phyloP scores from a whole-genome alignment of 2,329 filamentous ascomycete species.

The Claviceps africana region DNA sequence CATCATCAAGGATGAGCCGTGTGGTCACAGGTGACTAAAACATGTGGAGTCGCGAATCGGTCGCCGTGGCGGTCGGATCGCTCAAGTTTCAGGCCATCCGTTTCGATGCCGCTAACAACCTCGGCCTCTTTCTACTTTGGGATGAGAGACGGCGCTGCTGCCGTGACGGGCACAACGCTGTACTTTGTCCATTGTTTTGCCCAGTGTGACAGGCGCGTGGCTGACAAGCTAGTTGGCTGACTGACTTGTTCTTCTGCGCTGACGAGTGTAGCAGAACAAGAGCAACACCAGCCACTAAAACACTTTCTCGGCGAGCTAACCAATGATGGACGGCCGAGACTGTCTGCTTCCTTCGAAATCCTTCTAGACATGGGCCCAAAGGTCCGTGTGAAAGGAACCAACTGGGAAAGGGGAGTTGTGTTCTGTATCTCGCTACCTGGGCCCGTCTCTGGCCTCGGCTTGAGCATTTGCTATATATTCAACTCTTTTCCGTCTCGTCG shows the following conservation, averaged over 20 bases:
- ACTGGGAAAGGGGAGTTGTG: too few relatives aligned
- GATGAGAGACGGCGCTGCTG: not conserved
- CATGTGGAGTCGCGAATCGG: too few relatives aligned
- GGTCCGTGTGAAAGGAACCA: not conserved
- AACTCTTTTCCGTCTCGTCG: not conserved
- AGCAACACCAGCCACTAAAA: too few relatives aligned
- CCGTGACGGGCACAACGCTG: not conserved
- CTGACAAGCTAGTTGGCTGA: not conserved
- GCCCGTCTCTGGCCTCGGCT: not conserved
- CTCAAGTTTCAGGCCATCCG: constrained; percentile 1
- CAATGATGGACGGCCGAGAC: too few relatives aligned
- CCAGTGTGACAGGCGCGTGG: too few relatives aligned
- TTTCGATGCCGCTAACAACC: not conserved
- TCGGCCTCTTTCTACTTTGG: not conserved
- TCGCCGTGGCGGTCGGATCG: constrained; percentile 3
- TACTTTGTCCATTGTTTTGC: too few relatives aligned
- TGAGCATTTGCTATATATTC: not conserved
- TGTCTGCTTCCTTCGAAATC: too few relatives aligned
- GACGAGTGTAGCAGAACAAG: too few relatives aligned
- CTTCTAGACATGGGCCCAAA: too few relatives aligned
- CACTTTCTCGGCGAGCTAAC: too few relatives aligned
- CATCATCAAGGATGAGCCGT: not conserved
- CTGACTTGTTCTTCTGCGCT: too few relatives aligned
- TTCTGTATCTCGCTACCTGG: too few relatives aligned
- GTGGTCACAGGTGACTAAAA: not conserved